Base-by-base conservation (phyloP, 768 basidiomycete species). In the Russula compacta region DNA sequence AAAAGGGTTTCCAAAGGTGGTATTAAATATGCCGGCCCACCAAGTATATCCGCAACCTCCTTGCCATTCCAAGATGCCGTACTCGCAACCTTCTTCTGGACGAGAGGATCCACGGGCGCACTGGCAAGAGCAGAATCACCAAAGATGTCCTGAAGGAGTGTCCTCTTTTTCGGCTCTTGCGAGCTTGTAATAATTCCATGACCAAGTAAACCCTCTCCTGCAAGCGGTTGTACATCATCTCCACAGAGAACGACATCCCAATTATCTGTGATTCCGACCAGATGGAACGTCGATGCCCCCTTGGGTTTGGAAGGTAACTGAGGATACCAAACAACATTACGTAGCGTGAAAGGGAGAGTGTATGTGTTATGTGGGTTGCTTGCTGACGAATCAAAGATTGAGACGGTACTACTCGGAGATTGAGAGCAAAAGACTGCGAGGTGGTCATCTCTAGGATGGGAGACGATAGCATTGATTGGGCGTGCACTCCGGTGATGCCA, bases 101-200 rank as follows among this genome's bases (percentile, higher is more conserved):
- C 6, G 58, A 51, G n/a, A 64, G 56, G 29, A 67, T 38, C 12
- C 64, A 54, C 17, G 71, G 64, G 38, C 69, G 62, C 36, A 74
- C 69, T 6, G 68, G 67, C 66, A 93, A 83, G 2, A 49, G 87
- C 87, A 47, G 89, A 82, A 60, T 81, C 76, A 42, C 94, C 94
- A 69, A 95, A 97, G 69, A 95, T 89, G 69, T 95, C 92, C 71
- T 92, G 87, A 74, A 95, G 92, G 7, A 97, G 75, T 8, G 90
- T 87, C 60, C 78, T 75, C 63, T 68, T 76, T 24, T 71, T 70
- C 7, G 77, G 66, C 64, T 68, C 58, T 2, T 68, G 69, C 40
- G 60, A 42, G 10, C 69, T 61, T 21, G 67, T 69, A 51, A 70
- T 68, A 53, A 78, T 73, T 43, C 71, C 77, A 39, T 70, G 75